Conservation (phyloP, 192 early-diverging fungal genomes). For the Neocallimastix lanati region DNA sequence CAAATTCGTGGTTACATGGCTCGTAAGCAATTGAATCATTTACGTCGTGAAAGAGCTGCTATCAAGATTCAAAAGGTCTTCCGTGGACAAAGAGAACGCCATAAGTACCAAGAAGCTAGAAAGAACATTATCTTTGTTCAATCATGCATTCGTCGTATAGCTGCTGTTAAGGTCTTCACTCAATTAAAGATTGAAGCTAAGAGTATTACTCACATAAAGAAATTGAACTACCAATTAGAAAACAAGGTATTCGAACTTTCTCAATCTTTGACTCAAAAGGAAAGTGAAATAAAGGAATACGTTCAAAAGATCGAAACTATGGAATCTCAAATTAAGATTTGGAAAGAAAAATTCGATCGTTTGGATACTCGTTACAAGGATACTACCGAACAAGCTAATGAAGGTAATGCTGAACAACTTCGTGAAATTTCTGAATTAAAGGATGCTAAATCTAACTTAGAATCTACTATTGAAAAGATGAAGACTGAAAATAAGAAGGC, state of each 20-base stretch:
- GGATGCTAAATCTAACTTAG: neutral
- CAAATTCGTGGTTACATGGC: constrained; percentile 45
- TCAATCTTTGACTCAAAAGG: constrained; percentile 42
- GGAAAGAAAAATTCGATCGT: constrained; percentile 56
- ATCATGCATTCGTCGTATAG: constrained; percentile 54
- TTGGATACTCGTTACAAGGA: constrained; percentile 19
- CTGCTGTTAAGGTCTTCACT: constrained; percentile 48
- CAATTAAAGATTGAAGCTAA: constrained; percentile 63
- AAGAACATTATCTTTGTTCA: constrained; percentile 57
- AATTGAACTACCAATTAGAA: constrained; percentile 84
- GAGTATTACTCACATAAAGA: constrained; percentile 81
- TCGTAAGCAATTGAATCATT: constrained; percentile 28
- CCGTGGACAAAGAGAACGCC: constrained; percentile 31
- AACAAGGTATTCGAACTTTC: constrained; percentile 92
- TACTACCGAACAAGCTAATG: neutral
- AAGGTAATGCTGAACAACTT: neutral
- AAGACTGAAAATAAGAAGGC: neutral
- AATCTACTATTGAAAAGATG: neutral
- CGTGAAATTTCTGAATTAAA: neutral
- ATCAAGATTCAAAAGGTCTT: constrained; percentile 55
- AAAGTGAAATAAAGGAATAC: constrained; percentile 46
- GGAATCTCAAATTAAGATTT: constrained; percentile 40
- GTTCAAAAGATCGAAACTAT: constrained; percentile 32
- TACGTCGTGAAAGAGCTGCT: constrained; percentile 49
- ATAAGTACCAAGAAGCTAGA: constrained; percentile 27